Evolutionary conservation across 2,329 filamentous ascomycete species (phyloP).

Genomic region (Chrysoporthe puriensis): DNA sequence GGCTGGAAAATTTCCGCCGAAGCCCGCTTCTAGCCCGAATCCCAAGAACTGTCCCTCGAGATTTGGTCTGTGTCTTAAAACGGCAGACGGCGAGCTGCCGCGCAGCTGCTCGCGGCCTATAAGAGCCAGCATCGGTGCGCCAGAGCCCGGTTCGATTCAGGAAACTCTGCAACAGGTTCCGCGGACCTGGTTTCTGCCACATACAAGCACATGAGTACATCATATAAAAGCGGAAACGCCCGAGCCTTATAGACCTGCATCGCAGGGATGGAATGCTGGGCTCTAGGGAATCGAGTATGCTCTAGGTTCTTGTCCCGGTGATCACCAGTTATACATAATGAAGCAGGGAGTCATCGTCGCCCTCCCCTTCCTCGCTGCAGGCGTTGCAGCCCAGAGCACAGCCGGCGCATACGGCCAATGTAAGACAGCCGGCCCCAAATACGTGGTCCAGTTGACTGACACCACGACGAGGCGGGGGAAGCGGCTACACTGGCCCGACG

Average conservation of each 20-base stretch:
- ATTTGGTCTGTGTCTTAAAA: background rate
- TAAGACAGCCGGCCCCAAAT: background rate
- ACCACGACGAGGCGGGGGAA: constrained; percentile 26
- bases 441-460: background rate
- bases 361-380: constrained; percentile 3
- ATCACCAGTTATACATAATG: background rate
- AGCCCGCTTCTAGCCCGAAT: background rate
- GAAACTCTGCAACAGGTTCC: background rate
- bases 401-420: constrained; percentile 26
- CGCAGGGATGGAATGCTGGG: background rate
- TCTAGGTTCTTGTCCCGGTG: background rate
- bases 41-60: background rate
- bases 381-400: constrained; percentile 23
- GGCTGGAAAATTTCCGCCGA: background rate
- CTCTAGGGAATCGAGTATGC: background rate
- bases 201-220: too few species aligned
- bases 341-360: background rate
- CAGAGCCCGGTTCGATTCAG: constrained; percentile 6
- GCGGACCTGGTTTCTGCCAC: background rate
- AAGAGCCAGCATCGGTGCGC: background rate
- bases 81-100: background rate
- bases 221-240: constrained; percentile 12
- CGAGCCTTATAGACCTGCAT: background rate
- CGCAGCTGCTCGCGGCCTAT: background rate
- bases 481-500: constrained; percentile 27